Evolutionary conservation across 441 rosid genomes (phyloP).

Genomic region (Omphalea diandra): DNA sequence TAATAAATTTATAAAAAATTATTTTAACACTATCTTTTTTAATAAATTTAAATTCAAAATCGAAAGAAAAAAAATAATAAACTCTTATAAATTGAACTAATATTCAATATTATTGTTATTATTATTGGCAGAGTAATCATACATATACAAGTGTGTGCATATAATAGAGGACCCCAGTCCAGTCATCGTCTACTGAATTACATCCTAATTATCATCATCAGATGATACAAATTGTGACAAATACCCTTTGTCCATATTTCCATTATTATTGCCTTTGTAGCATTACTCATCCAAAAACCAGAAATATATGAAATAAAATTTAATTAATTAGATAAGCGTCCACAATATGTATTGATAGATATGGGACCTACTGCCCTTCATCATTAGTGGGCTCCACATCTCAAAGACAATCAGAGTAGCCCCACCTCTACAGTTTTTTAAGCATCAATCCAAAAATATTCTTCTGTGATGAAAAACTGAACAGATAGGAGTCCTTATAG

Average conservation of each 20-base stretch:
- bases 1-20: too few relatives aligned
- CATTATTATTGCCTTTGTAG: conserved; percentile 35
- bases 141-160: too few relatives aligned
- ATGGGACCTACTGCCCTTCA: conserved; percentile 30
- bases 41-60: too few relatives aligned
- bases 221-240: conserved; percentile 38
- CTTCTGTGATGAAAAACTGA: conserved; percentile 35
- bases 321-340: conserved; percentile 31
- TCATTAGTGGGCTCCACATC: conserved; percentile 38
- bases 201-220: conserved; percentile 38
- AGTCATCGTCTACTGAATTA: conserved; percentile 37
- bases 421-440: conserved; percentile 6
- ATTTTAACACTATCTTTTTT: too few relatives aligned
- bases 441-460: conserved; percentile 28
- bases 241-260: conserved; percentile 39
- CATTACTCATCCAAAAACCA: conserved; percentile 21
- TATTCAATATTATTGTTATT: conserved; percentile 27
- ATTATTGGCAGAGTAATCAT: too few relatives aligned
- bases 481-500: conserved; percentile 20
- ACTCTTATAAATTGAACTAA: too few relatives aligned
- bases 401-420: conserved; percentile 15
- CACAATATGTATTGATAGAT: not conserved
- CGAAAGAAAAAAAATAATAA: too few relatives aligned
- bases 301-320: conserved; percentile 8
- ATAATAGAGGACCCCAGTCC: conserved; percentile 36